A percentile compares a stretch with the other conserved stretches of the same genome.
These are phyloP conservation scores for Escovopsis sp. DNA, from an alignment of 2,329 filamentous ascomycete genomes.

Conservation along the genomic window DNA sequence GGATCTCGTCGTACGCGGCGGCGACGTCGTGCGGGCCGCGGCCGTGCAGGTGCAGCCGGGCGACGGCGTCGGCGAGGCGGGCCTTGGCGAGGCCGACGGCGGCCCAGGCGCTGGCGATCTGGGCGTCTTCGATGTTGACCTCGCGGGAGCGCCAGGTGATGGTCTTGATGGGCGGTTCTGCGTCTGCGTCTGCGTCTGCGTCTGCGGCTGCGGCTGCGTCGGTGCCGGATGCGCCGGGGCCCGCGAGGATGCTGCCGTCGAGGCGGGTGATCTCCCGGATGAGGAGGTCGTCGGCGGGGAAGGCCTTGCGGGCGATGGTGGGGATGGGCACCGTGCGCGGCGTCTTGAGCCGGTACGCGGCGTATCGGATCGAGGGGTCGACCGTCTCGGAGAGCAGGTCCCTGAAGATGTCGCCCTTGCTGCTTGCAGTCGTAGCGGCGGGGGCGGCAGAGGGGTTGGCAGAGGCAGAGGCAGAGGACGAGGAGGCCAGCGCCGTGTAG, in stretches of 20 bases:
- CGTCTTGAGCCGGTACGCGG: conserved; percentile 80
- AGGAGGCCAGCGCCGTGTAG: conserved; percentile 57
- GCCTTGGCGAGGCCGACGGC: conserved; percentile 43
- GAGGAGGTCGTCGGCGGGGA: conserved; percentile 50
- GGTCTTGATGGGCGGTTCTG: conserved; percentile 49
- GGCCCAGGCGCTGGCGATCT: conserved; percentile 72
- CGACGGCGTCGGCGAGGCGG: conserved; percentile 31
- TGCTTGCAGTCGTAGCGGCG: neutral
- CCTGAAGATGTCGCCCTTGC: conserved; percentile 59
- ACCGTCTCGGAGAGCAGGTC: conserved; percentile 75
- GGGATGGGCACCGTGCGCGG: conserved; percentile 72
- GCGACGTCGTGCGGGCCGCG: conserved; percentile 52
- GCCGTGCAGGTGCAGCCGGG: conserved; percentile 20
- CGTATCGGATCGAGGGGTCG: conserved; percentile 87
- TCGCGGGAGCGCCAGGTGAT: conserved; percentile 76
- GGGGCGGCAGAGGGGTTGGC: too few relatives aligned
- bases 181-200: conserved; percentile 31
- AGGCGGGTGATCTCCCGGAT: conserved; percentile 54
- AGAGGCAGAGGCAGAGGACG: too few relatives aligned
- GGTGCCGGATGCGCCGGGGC: conserved; percentile 32
- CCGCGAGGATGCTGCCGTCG: conserved; percentile 50
- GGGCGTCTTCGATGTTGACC: conserved; percentile 82
- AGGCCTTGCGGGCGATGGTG: conserved; percentile 63
- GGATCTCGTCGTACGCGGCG: conserved; percentile 77
- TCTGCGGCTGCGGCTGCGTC: conserved; percentile 35